phyloP scores from a whole-genome alignment of 345 rosid species.

The Cardamine occulta region DNA sequence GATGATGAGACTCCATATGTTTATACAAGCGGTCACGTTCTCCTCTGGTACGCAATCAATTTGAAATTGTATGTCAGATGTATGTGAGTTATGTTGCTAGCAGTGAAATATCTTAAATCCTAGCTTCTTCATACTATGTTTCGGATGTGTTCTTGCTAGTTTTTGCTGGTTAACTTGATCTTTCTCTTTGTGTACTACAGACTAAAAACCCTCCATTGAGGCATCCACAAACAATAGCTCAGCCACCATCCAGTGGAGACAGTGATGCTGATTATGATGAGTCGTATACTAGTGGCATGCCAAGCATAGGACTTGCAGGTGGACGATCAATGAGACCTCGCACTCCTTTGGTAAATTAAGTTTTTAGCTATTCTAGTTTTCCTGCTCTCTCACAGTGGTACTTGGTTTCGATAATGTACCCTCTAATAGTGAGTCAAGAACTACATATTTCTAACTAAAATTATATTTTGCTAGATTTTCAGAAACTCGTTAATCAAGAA shows the following conservation, averaged over 20 bases:
- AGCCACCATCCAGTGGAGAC: conserved; percentile 42
- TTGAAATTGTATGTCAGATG: conserved; percentile 24
- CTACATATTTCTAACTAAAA: conserved; percentile 1
- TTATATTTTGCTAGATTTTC: conserved; percentile 3
- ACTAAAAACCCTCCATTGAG: conserved; percentile 44
- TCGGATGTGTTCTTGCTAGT: conserved; percentile 14
- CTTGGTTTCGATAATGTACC: neutral
- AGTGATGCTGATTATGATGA: conserved; percentile 47
- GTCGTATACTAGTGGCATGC: conserved; percentile 40
- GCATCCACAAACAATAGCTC: conserved; percentile 34
- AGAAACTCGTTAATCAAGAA: neutral
- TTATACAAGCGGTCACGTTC: conserved; percentile 43
- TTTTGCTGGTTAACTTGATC: neutral
- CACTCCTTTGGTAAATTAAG: conserved; percentile 53
- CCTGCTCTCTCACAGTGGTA: neutral
- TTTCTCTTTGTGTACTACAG: conserved; percentile 36
- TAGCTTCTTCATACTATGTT: conserved; percentile 11
- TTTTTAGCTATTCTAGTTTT: conserved; percentile 9
- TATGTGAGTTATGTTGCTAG: neutral
- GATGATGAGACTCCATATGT: conserved; percentile 43
- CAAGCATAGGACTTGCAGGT: conserved; percentile 58
- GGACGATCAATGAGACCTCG: conserved; percentile 54
- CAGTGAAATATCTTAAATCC: neutral
- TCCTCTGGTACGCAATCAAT: conserved; percentile 44
- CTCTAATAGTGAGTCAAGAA: neutral